phyloP scores from a whole-genome alignment of 148 eudicot genomes.

The Rhododendron williamsianum region DNA sequence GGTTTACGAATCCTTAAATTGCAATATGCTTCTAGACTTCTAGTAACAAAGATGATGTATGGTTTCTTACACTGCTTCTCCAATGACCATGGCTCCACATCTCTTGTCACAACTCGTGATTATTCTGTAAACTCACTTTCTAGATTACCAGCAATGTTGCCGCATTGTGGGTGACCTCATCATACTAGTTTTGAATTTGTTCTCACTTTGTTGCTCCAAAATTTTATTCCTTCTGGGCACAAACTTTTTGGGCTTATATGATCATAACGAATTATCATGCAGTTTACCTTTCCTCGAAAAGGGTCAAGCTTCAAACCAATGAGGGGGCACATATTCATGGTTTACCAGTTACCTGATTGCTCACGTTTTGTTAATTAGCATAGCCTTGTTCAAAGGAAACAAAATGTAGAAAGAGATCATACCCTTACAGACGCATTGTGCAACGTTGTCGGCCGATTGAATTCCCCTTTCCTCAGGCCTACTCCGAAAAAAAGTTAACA shows the following conservation, averaged over 20 bases:
- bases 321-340: background rate
- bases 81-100: background rate
- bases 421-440: constrained; percentile 5
- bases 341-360: background rate
- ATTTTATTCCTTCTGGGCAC: background rate
- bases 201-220: background rate
- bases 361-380: background rate
- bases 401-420: background rate
- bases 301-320: background rate
- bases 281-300: background rate
- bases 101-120: background rate
- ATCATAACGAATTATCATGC: background rate
- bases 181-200: background rate
- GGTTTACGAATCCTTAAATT: background rate
- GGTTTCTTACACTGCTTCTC: background rate
- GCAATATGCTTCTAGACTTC: background rate
- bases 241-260: background rate
- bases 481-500: constrained; percentile 11
- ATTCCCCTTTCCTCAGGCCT: constrained; percentile 24
- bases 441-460: constrained; percentile 12
- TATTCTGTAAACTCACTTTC: background rate
- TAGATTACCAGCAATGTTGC: background rate
- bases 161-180: no score
- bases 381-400: background rate
- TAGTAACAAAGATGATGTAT: background rate